Evolutionary conservation across 345 rosid species (phyloP).

Genomic region (Raphanus sativus): DNA sequence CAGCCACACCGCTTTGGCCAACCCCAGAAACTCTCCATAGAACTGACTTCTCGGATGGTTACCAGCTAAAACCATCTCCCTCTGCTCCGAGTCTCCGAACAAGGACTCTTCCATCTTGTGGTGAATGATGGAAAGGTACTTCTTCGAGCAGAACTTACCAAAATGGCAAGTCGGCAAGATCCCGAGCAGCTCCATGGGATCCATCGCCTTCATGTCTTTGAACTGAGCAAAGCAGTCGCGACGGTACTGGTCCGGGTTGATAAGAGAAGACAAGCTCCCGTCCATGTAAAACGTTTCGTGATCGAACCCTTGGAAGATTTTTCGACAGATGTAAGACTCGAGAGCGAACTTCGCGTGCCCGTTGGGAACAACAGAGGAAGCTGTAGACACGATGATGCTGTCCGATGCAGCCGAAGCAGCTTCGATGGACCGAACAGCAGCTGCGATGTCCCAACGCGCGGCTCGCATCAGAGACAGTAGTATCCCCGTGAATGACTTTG

Average conservation of each 20-base stretch:
- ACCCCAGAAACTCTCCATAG: slow-evolving; percentile 70
- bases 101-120: slow-evolving; percentile 94
- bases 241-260: slow-evolving; percentile 79
- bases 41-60: slow-evolving; percentile 83
- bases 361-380: slow-evolving; percentile 47
- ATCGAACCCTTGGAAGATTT: slow-evolving; percentile 24
- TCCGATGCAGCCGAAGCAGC: slow-evolving; percentile 56
- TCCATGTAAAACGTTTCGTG: background rate
- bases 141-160: slow-evolving; percentile 84
- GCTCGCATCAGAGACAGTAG: slow-evolving; percentile 81
- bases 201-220: slow-evolving; percentile 93
- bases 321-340: slow-evolving; percentile 72
- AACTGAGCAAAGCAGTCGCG: slow-evolving; percentile 82
- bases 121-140: slow-evolving; percentile 79
- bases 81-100: slow-evolving; percentile 82
- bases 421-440: slow-evolving; percentile 86
- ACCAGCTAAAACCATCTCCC: slow-evolving; percentile 59
- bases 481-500: slow-evolving; percentile 72
- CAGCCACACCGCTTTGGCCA: slow-evolving; percentile 88
- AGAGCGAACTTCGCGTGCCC: slow-evolving; percentile 85
- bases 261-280: slow-evolving; percentile 67
- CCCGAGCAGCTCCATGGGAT: slow-evolving; percentile 84
- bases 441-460: slow-evolving; percentile 93
- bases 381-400: background rate
- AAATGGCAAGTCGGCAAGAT: slow-evolving; percentile 81